Evolutionary conservation across 225 moss, liverwort and hornwort genomes (phyloP).

Genomic region (Lunularia cruciata): DNA sequence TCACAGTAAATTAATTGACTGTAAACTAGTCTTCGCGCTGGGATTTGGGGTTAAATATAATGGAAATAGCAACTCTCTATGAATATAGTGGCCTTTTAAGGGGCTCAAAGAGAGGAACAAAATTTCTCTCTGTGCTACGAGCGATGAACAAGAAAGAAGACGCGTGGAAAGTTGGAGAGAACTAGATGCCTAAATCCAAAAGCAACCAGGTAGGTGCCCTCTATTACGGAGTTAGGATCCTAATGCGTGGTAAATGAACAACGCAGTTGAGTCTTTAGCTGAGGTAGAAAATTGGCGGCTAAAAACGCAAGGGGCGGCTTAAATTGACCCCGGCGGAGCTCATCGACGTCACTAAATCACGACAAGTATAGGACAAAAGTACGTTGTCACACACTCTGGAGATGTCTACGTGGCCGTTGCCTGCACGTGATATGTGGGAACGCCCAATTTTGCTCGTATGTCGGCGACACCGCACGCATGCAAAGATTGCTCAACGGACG

Average conservation of each 20-base stretch:
- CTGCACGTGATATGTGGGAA: neutral
- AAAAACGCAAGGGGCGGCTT: neutral
- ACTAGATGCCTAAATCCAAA: no score
- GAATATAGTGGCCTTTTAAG: no score
- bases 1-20: no score
- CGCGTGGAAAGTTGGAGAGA: no score
- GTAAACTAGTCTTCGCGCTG: no score
- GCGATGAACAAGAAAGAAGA: no score
- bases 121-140: no score
- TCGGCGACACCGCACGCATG: slow-evolving; percentile 3
- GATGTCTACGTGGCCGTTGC: neutral
- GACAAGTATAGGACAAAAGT: neutral
- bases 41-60: no score
- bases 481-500: neutral
- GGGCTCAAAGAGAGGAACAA: no score
- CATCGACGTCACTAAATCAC: neutral
- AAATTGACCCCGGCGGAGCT: no score
- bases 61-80: no score
- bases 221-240: neutral
- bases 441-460: neutral
- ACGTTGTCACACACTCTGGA: neutral
- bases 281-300: neutral
- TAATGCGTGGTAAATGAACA: neutral
- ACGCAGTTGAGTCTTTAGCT: neutral
- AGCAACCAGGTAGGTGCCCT: neutral